Percentiles rank a stretch among this genome's conserved stretches.
Evolutionary conservation across 2,329 filamentous ascomycete species (phyloP).

Genomic region (Teratosphaeria nubilosa): DNA sequence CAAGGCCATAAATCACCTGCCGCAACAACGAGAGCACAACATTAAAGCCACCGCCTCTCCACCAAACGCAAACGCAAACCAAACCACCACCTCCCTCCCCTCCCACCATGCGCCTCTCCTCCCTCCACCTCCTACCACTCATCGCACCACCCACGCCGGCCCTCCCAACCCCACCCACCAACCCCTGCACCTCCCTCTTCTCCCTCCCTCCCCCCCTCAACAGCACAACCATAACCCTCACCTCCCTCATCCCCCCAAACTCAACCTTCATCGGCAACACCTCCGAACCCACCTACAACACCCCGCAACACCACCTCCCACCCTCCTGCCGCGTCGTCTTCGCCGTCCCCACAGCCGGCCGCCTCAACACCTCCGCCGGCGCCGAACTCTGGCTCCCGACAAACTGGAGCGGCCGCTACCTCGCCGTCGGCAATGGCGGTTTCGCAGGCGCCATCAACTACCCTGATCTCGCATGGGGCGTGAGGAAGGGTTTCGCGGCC

Average conservation of each 20-base stretch:
- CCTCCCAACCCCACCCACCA: background rate
- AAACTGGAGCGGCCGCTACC: slow-evolving; percentile 15
- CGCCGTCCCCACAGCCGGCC: slow-evolving; percentile 31
- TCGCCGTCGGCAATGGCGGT: slow-evolving; percentile 35
- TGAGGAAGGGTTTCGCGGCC: slow-evolving; percentile 32
- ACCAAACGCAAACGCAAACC: no score
- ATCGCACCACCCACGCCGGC: no score
- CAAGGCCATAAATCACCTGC: no score
- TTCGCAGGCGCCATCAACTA: slow-evolving; percentile 39
- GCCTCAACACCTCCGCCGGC: slow-evolving; percentile 28
- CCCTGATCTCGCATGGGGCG: slow-evolving; percentile 32
- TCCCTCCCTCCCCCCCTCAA: background rate
- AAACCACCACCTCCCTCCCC: no score
- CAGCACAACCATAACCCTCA: background rate
- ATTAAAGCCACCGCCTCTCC: no score
- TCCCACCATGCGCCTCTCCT: no score
- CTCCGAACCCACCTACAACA: slow-evolving; percentile 4
- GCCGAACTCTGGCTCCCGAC: slow-evolving; percentile 37
- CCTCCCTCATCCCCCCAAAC: background rate
- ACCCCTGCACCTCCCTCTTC: background rate
- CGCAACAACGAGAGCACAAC: no score
- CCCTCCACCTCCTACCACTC: no score
- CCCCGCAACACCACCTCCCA: slow-evolving; percentile 3
- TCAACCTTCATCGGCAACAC: slow-evolving; percentile 7
- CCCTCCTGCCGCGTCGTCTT: slow-evolving; percentile 30